Percentiles rank a stretch among this genome's conserved stretches.
These are phyloP conservation scores for Aspergillus sparsus DNA, from an alignment of 495 filamentous ascomycete species.

Conservation along the genomic window DNA sequence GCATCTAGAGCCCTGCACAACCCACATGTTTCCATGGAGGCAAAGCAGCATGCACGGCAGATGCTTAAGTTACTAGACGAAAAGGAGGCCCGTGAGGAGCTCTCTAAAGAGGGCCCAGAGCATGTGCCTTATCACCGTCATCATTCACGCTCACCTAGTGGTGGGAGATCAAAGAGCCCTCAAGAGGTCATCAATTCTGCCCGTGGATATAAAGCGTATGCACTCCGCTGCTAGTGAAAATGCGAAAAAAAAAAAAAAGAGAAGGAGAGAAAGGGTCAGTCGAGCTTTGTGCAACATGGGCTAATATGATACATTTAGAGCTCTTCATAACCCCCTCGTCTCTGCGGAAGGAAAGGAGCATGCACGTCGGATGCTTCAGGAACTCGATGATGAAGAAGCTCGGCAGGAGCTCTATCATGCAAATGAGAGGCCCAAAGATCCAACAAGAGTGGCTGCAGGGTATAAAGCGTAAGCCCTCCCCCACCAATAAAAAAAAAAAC, in stretches of 20 bases:
- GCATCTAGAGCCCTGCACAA: conserved; percentile 1
- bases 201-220: conserved; percentile 9
- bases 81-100: neutral
- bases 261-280: too few relatives aligned
- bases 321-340: conserved; percentile 9
- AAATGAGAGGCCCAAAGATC: neutral
- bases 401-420: conserved; percentile 7
- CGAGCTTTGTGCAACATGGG: too few relatives aligned
- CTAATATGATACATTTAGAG: neutral
- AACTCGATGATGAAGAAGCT: conserved; percentile 7
- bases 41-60: conserved; percentile 2
- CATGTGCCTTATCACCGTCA: conserved; percentile 5
- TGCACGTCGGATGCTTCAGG: neutral
- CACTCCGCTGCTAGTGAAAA: too few relatives aligned
- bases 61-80: neutral
- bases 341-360: conserved; percentile 12
- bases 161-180: neutral
- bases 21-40: neutral
- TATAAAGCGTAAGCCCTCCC: conserved; percentile 6
- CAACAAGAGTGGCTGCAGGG: neutral
- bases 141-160: neutral
- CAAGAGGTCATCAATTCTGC: conserved; percentile 4
- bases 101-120: neutral
- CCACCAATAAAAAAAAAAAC: too few relatives aligned
- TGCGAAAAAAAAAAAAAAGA: too few relatives aligned